A percentile compares a stretch with the other conserved stretches of the same genome.
phyloP scores from a whole-genome alignment of 2,329 filamentous ascomycete genomes.

The Pestalotiopsis sp. region DNA sequence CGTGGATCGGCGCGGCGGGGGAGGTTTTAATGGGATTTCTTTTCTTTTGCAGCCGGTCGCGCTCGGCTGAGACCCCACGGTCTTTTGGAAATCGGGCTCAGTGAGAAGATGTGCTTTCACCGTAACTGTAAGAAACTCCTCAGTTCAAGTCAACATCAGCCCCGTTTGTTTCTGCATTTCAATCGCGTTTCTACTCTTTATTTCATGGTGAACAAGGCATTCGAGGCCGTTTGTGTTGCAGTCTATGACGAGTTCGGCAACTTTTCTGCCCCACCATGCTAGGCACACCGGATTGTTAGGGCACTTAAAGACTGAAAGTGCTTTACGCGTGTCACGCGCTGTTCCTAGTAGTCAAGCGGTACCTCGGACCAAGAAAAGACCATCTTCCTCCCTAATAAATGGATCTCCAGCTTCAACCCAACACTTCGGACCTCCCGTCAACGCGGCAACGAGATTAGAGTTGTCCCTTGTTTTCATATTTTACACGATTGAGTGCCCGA shows the following conservation, averaged over 20 bases:
- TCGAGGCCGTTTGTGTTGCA: background rate
- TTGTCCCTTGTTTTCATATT: background rate
- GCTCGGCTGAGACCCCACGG: background rate
- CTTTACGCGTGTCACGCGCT: background rate
- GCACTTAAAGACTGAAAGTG: background rate
- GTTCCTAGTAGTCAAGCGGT: background rate
- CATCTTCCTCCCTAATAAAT: background rate
- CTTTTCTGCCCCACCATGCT: background rate
- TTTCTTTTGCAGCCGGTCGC: background rate
- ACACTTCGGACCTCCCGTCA: background rate
- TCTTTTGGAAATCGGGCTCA: background rate
- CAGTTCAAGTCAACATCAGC: too few species aligned
- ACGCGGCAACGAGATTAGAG: background rate
- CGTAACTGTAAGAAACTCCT: too few species aligned
- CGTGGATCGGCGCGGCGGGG: background rate
- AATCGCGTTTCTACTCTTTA: background rate
- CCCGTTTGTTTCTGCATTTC: background rate
- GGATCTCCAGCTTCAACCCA: background rate
- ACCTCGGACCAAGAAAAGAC: too few species aligned
- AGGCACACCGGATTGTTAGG: background rate
- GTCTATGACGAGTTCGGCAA: background rate
- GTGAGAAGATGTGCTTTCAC: too few species aligned
- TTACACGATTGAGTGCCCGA: background rate
- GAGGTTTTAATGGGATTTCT: background rate
- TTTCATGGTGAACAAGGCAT: background rate